These are phyloP conservation scores for Nepenthes gracilis DNA, from an alignment of 148 eudicot species.

Conservation along the genomic window DNA sequence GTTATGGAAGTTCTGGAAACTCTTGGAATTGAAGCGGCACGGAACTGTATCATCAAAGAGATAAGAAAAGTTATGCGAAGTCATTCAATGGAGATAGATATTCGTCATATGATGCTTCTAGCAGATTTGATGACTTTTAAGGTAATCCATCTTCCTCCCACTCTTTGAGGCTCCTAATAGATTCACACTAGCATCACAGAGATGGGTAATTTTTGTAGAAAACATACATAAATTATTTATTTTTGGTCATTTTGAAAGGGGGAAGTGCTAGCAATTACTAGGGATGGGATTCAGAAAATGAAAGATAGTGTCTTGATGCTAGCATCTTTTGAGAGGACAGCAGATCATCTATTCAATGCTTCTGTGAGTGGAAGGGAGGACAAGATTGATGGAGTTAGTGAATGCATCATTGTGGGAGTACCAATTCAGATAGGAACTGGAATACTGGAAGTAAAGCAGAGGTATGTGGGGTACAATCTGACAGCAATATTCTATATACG, in stretches of 20 bases:
- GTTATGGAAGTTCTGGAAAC: conserved; percentile 53
- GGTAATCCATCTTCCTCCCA: conserved; percentile 23
- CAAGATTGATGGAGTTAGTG: conserved; percentile 83
- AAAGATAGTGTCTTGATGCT: conserved; percentile 91
- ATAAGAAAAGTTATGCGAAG: conserved; percentile 58
- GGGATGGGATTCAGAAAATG: conserved; percentile 77
- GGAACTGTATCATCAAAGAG: conserved; percentile 58
- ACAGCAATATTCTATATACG: no score
- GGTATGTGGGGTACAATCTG: conserved; percentile 23
- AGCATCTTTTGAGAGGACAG: conserved; percentile 92
- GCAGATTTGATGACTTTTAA: conserved; percentile 88
- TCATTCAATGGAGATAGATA: conserved; percentile 81
- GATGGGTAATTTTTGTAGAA: background rate
- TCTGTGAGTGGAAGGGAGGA: conserved; percentile 73
- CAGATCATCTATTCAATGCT: conserved; percentile 87
- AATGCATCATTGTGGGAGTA: conserved; percentile 91
- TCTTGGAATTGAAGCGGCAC: conserved; percentile 93
- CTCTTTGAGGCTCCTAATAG: background rate
- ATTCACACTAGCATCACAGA: no score
- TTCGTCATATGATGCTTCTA: conserved; percentile 96
- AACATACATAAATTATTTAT: background rate
- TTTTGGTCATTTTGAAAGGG: conserved; percentile 38
- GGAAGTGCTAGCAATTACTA: conserved; percentile 74
- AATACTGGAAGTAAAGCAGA: conserved; percentile 68
- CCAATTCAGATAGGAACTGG: conserved; percentile 84